Evolutionary conservation across 441 rosid species (phyloP).

Genomic region (Erodium texanum): DNA sequence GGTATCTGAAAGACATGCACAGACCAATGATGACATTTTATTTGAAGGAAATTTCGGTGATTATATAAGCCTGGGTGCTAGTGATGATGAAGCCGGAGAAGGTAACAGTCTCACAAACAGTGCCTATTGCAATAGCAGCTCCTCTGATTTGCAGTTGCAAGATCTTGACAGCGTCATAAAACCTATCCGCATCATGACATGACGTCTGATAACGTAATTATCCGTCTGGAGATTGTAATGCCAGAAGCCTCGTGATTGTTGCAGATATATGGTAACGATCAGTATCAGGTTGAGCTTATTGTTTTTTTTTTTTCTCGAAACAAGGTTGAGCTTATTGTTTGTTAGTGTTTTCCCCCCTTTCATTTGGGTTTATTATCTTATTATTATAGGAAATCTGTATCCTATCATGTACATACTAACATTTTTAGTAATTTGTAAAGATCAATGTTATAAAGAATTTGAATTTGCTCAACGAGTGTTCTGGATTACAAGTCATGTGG

Average conservation of each 20-base stretch:
- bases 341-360: too few species aligned
- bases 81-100: conserved; percentile 40
- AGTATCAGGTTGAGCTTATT: not conserved
- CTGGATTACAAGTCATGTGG: too few species aligned
- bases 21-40: conserved; percentile 17
- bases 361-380: not conserved
- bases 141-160: conserved; percentile 24
- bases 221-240: not conserved
- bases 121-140: conserved; percentile 27
- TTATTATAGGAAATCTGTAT: not conserved
- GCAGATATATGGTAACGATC: too few species aligned
- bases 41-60: conserved; percentile 35
- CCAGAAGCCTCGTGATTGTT: not conserved
- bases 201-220: not conserved
- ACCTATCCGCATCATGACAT: conserved; percentile 56
- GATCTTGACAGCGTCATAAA: conserved; percentile 44
- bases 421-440: too few species aligned
- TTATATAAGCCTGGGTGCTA: conserved; percentile 42
- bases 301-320: not conserved
- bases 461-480: too few species aligned
- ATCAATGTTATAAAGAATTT: too few species aligned
- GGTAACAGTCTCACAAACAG: conserved; percentile 12
- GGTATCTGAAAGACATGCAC: conserved; percentile 23
- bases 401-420: too few species aligned
- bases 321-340: too few species aligned